Conservation (phyloP, 352 stramenopile species). For the Globisporangium canariense region DNA sequence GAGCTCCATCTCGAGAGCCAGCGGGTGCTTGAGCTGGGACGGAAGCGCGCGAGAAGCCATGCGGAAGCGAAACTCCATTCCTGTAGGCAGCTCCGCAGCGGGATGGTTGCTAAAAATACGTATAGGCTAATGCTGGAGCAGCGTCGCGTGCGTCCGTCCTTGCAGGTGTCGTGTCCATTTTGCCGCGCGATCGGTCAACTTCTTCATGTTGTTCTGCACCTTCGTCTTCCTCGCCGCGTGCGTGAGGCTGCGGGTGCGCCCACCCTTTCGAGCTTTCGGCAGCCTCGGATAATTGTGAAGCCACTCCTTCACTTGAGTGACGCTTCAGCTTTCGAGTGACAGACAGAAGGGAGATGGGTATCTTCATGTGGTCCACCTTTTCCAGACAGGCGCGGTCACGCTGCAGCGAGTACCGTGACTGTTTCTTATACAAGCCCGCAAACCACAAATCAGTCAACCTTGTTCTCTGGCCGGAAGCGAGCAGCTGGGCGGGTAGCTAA, state of each 20-base stretch:
- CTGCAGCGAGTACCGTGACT: not conserved
- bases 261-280: too few species aligned
- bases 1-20: not conserved
- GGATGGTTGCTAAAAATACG: slow-evolving; percentile 4
- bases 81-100: not conserved
- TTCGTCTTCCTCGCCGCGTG: not conserved
- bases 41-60: slow-evolving; percentile 1
- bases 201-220: not conserved
- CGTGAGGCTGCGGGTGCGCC: not conserved
- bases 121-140: not conserved
- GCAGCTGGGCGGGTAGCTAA: not conserved
- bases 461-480: slow-evolving; percentile 3
- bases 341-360: not conserved
- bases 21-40: not conserved
- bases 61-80: slow-evolving; percentile 7
- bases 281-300: not conserved
- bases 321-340: not conserved
- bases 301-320: not conserved
- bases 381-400: too few species aligned
- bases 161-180: slow-evolving; percentile 7
- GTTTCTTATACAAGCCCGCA: not conserved
- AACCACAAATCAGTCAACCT: not conserved
- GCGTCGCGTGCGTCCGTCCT: not conserved
- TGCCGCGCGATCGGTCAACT: not conserved
- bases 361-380: slow-evolving; percentile 10